Conservation (phyloP, 2,329 filamentous ascomycete species). For the Curvularia lunata region DNA sequence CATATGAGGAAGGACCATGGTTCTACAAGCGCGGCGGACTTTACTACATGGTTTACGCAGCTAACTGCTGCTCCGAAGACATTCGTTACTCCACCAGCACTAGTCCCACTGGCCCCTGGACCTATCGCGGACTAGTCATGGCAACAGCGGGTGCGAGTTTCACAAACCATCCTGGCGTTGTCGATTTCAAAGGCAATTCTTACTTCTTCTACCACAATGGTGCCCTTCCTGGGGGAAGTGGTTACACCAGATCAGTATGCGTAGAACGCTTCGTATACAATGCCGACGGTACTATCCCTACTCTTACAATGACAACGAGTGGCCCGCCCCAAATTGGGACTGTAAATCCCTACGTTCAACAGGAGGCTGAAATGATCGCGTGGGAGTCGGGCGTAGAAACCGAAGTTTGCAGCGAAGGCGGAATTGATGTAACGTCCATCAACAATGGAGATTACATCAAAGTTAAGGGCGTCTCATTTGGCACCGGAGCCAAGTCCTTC, state of each 20-base stretch:
- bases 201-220: constrained; percentile 31
- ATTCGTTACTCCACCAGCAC: constrained; percentile 27
- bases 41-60: constrained; percentile 26
- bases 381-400: constrained; percentile 21
- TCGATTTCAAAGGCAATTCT: constrained; percentile 21
- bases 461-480: constrained; percentile 25
- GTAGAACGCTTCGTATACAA: constrained; percentile 25
- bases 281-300: constrained; percentile 26
- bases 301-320: constrained; percentile 21
- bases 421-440: constrained; percentile 20
- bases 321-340: constrained; percentile 25
- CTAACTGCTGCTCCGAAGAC: constrained; percentile 27
- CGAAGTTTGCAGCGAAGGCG: constrained; percentile 23
- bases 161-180: constrained; percentile 24
- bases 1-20: constrained; percentile 26
- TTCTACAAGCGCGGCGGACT: constrained; percentile 22
- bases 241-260: constrained; percentile 24
- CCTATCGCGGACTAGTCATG: constrained; percentile 26
- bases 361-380: constrained; percentile 25
- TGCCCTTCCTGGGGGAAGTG: constrained; percentile 23
- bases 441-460: constrained; percentile 26
- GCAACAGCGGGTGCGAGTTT: constrained; percentile 22
- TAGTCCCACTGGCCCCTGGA: constrained; percentile 25
- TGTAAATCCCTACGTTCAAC: constrained; percentile 19
- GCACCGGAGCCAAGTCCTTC: constrained; percentile 21